Evolutionary conservation across 768 basidiomycete genomes (phyloP).

Genomic region (Rossbeevera mucosa): DNA sequence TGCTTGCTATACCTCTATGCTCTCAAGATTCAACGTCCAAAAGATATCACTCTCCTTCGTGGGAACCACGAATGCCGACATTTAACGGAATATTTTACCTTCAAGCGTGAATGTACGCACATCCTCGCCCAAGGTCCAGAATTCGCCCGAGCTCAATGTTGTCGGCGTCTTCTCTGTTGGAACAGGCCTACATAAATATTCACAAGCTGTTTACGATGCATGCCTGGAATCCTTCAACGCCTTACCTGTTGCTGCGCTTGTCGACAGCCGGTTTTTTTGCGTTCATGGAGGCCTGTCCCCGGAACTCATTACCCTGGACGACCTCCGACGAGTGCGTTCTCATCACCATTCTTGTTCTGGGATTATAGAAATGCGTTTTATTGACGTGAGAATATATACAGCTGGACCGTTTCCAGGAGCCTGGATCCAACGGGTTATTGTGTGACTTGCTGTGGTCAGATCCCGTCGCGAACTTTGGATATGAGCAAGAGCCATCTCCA

Average conservation of each 20-base stretch:
- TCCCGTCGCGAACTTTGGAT: slow-evolving; percentile 84
- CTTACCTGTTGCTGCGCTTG: slow-evolving; percentile 84
- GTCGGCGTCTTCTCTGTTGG: slow-evolving; percentile 9
- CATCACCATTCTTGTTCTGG: not conserved
- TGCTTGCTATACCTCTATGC: slow-evolving; percentile 92
- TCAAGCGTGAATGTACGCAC: slow-evolving; percentile 88
- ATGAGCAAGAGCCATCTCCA: slow-evolving; percentile 56
- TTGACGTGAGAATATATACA: slow-evolving; percentile 30
- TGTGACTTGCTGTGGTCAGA: slow-evolving; percentile 98
- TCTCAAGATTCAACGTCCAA: slow-evolving; percentile 87
- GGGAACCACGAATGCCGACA: slow-evolving; percentile 98
- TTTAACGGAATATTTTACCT: slow-evolving; percentile 96
- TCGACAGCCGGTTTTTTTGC: slow-evolving; percentile 95
- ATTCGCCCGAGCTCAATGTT: slow-evolving; percentile 6
- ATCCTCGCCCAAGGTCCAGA: slow-evolving; percentile 3
- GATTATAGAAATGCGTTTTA: slow-evolving; percentile 1
- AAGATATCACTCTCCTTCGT: slow-evolving; percentile 75
- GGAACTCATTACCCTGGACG: slow-evolving; percentile 71
- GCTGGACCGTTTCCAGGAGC: slow-evolving; percentile 92
- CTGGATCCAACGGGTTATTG: slow-evolving; percentile 84
- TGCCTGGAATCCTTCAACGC: slow-evolving; percentile 88
- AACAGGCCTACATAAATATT: slow-evolving; percentile 27
- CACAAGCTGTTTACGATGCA: slow-evolving; percentile 74
- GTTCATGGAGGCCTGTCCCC: slow-evolving; percentile 96
- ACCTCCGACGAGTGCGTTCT: slow-evolving; percentile 57